Evolutionary conservation across 768 basidiomycete species (phyloP).

Genomic region (Boletus pseudopeckii): DNA sequence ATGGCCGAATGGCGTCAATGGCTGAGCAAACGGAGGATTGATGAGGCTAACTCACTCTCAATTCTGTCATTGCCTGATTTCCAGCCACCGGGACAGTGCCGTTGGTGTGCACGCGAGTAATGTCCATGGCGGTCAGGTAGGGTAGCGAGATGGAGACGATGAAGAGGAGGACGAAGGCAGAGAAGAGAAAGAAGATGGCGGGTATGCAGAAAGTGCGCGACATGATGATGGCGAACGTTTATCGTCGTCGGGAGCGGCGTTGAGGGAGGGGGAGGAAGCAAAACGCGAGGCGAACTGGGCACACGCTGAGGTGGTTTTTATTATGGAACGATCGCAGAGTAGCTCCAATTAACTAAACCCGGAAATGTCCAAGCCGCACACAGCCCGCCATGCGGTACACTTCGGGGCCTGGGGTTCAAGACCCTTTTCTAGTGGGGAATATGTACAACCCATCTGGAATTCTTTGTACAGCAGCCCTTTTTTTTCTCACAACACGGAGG

Average conservation of each 20-base stretch:
- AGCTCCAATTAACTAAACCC: background rate
- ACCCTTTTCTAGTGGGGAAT: too few relatives aligned
- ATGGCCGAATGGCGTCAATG: constrained; percentile 5
- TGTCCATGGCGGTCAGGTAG: constrained; percentile 61
- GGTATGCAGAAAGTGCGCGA: constrained; percentile 58
- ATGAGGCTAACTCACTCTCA: constrained; percentile 48
- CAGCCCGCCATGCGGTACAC: background rate
- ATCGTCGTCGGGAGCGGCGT: constrained; percentile 1
- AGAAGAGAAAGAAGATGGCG: constrained; percentile 52
- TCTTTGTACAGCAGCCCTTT: too few relatives aligned
- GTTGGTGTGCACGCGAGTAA: constrained; percentile 55
- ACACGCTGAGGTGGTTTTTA: constrained; percentile 15
- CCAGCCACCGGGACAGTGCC: constrained; percentile 25
- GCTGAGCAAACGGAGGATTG: background rate
- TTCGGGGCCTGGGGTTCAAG: background rate
- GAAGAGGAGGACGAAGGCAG: constrained; percentile 63
- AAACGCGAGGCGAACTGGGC: background rate
- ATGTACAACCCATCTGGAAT: too few relatives aligned
- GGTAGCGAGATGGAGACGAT: constrained; percentile 72
- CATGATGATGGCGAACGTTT: constrained; percentile 26
- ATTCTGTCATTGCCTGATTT: constrained; percentile 35
- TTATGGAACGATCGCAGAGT: constrained; percentile 4
- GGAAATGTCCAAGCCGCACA: constrained; percentile 4
- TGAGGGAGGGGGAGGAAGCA: constrained; percentile 3
- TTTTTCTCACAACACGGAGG: too few relatives aligned